A percentile compares a stretch with the other conserved stretches of the same genome.
These are phyloP conservation scores for Ascocoryne sarcoides DNA, from an alignment of 2,329 filamentous ascomycete genomes.

Conservation along the genomic window DNA sequence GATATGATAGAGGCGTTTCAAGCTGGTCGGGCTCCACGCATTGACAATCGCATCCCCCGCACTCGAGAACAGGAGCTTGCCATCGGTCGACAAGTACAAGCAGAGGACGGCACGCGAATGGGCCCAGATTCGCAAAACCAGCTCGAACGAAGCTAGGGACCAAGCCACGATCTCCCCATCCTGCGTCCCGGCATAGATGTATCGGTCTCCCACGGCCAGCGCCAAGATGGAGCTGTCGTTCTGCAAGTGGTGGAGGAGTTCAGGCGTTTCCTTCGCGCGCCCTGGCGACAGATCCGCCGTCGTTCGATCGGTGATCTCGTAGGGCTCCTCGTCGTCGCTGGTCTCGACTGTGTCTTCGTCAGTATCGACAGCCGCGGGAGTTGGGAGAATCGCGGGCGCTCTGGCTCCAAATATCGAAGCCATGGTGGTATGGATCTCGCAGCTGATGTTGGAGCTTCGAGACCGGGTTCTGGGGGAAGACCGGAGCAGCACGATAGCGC, in stretches of 20 bases:
- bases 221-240: slow-evolving; percentile 75
- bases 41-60: slow-evolving; percentile 92
- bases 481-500: too few relatives aligned
- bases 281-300: slow-evolving; percentile 1
- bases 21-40: slow-evolving; percentile 75
- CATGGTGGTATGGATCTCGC: slow-evolving; percentile 15
- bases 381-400: slow-evolving; percentile 4
- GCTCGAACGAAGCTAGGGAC: slow-evolving; percentile 81
- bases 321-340: slow-evolving; percentile 17
- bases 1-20: slow-evolving; percentile 75
- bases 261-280: slow-evolving; percentile 36
- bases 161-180: slow-evolving; percentile 89
- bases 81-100: slow-evolving; percentile 69
- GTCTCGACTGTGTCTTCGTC: slow-evolving; percentile 14
- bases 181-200: slow-evolving; percentile 87
- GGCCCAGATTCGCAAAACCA: slow-evolving; percentile 69
- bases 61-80: slow-evolving; percentile 73
- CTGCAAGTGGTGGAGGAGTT: slow-evolving; percentile 63
- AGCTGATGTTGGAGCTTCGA: neutral
- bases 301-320: slow-evolving; percentile 13
- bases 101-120: slow-evolving; percentile 88
- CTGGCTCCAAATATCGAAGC: slow-evolving; percentile 20
- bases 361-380: slow-evolving; percentile 11
- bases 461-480: neutral
- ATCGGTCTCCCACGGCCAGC: slow-evolving; percentile 69